Evolutionary conservation across 2,329 filamentous ascomycete species (phyloP).

Genomic region (Ilyonectria mors-panacis): DNA sequence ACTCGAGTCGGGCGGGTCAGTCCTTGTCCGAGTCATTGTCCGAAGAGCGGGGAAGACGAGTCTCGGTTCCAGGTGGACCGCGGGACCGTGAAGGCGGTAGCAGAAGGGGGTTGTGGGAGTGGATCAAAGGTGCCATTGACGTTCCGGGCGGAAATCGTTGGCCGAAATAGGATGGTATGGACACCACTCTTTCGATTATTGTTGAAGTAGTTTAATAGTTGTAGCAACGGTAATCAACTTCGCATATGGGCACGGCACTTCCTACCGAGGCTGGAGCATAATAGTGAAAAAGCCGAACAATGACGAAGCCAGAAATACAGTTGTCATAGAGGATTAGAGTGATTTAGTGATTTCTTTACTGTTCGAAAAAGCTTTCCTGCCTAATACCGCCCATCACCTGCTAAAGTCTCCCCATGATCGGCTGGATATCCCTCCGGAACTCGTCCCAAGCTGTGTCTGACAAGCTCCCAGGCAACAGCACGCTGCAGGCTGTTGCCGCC

Average conservation of each 20-base stretch:
- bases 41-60: background rate
- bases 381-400: too few relatives aligned
- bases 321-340: background rate
- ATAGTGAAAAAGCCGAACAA: too few relatives aligned
- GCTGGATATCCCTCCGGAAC: constrained; percentile 29
- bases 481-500: constrained; percentile 38
- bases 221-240: background rate
- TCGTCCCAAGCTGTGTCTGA: constrained; percentile 31
- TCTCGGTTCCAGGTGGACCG: background rate
- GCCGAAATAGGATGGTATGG: background rate
- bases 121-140: background rate
- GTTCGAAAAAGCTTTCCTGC: too few relatives aligned
- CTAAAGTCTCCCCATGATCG: constrained; percentile 32
- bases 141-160: too few relatives aligned
- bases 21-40: background rate
- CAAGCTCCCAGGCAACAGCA: constrained; percentile 21
- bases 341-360: background rate
- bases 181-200: background rate
- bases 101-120: background rate
- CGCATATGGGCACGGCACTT: background rate
- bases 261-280: too few relatives aligned
- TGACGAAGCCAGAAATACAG: too few relatives aligned
- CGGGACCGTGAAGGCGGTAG: background rate
- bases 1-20: background rate
- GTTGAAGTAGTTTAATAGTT: background rate